These are phyloP conservation scores for Vigna mungo DNA, from an alignment of 306 rosid species.

Conservation along the genomic window DNA sequence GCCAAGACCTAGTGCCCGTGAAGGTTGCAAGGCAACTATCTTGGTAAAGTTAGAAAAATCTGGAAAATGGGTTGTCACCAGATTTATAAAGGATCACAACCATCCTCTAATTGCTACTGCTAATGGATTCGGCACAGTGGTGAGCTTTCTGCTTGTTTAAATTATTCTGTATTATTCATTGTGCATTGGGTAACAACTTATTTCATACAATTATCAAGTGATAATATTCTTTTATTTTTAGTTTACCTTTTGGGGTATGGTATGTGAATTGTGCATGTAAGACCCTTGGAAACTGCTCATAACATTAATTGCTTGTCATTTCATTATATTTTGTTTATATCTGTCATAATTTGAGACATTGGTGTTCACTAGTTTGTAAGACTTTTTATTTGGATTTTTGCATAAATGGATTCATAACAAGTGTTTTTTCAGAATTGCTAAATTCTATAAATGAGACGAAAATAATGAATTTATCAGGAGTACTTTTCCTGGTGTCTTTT, in stretches of 20 bases:
- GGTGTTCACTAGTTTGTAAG: not conserved
- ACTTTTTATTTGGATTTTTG: conserved; percentile 8
- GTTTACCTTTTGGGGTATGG: conserved; percentile 1
- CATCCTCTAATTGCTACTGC: conserved; percentile 79
- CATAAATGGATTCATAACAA: conserved; percentile 4
- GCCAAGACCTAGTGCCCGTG: conserved; percentile 86
- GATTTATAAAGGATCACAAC: conserved; percentile 89
- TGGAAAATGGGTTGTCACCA: conserved; percentile 92
- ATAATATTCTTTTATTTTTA: not conserved
- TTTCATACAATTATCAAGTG: not conserved
- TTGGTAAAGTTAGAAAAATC: conserved; percentile 89
- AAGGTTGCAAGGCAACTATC: conserved; percentile 95
- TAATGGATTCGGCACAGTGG: conserved; percentile 77
- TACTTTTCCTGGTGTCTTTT: conserved; percentile 2
- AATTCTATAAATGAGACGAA: not conserved
- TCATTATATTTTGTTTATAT: conserved; percentile 4
- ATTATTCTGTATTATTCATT: conserved; percentile 1
- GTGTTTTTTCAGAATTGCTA: not conserved
- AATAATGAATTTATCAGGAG: not conserved
- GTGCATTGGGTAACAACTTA: conserved; percentile 16
- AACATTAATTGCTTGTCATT: conserved; percentile 17
- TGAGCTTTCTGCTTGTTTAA: conserved; percentile 55
- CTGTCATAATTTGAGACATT: conserved; percentile 9
- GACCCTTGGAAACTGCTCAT: conserved; percentile 13
- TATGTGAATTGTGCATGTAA: conserved; percentile 16